These are phyloP conservation scores for Hymenoscyphus repandus DNA, from an alignment of 2,329 filamentous ascomycete genomes.

Conservation along the genomic window DNA sequence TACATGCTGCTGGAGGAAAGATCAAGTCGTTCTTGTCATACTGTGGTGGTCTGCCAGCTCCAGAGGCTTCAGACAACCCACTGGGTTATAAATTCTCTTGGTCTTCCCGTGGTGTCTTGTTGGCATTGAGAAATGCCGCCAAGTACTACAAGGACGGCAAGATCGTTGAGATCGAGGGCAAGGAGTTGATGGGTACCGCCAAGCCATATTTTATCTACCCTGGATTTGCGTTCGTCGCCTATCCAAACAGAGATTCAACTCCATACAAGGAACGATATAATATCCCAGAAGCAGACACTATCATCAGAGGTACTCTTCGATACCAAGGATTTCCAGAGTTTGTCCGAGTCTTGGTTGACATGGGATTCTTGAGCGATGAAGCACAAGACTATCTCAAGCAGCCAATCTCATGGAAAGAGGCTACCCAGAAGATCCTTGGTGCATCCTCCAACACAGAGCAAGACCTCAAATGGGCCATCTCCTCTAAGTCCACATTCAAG, in stretches of 20 bases:
- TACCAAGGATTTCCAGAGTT: constrained; percentile 76
- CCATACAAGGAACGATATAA: constrained; percentile 82
- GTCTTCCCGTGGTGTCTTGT: constrained; percentile 63
- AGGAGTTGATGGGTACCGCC: constrained; percentile 77
- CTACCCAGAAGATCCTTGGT: constrained; percentile 70
- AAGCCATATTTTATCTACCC: constrained; percentile 91
- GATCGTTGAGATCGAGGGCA: constrained; percentile 57
- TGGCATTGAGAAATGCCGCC: constrained; percentile 82
- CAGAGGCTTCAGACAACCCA: constrained; percentile 77
- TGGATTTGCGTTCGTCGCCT: constrained; percentile 83
- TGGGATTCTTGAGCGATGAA: constrained; percentile 78
- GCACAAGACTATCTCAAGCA: constrained; percentile 59
- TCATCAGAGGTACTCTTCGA: constrained; percentile 78
- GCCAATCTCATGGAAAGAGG: constrained; percentile 76
- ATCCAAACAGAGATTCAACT: constrained; percentile 88
- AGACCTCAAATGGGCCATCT: constrained; percentile 69
- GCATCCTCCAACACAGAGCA: constrained; percentile 59
- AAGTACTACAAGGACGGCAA: constrained; percentile 78
- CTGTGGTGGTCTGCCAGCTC: constrained; percentile 73
- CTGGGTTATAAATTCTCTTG: constrained; percentile 86
- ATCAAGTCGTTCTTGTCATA: constrained; percentile 76
- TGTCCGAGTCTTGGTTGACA: constrained; percentile 79
- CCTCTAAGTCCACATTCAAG: constrained; percentile 69
- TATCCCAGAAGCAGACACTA: constrained; percentile 86
- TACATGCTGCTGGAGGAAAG: constrained; percentile 84